Percentiles rank a stretch among this genome's conserved stretches.
Conservation (phyloP, 2,329 filamentous ascomycete species). For the Penicillium aurantiogriseum region DNA sequence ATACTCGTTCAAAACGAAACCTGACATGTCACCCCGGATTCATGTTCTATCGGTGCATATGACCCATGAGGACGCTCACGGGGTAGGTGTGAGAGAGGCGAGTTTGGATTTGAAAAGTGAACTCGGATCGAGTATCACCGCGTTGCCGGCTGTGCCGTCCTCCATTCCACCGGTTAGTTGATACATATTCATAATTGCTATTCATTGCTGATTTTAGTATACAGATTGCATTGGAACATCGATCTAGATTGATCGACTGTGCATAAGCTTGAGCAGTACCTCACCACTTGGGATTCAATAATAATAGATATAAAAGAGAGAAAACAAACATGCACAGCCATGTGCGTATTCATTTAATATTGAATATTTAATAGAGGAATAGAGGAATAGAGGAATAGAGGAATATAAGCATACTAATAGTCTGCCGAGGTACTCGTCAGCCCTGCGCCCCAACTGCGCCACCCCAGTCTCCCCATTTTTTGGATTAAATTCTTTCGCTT, state of each 20-base stretch:
- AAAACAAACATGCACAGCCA: neutral
- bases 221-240: conserved; percentile 3
- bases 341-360: neutral
- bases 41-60: conserved; percentile 33
- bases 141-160: conserved; percentile 6
- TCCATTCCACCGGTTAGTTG: conserved; percentile 3
- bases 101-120: conserved; percentile 9
- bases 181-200: too few species aligned
- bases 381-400: neutral
- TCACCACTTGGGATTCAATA: neutral
- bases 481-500: neutral
- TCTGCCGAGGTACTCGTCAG: neutral
- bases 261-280: neutral
- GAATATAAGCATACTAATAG: too few species aligned
- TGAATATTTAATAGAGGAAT: too few species aligned
- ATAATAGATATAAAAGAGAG: neutral
- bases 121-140: conserved; percentile 2
- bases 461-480: neutral
- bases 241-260: conserved; percentile 2
- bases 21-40: conserved; percentile 29
- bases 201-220: neutral
- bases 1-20: conserved; percentile 32
- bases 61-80: conserved; percentile 20
- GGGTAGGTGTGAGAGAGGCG: neutral
- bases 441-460: conserved; percentile 1